Base-by-base conservation (phyloP, 2,329 filamentous ascomycete species). In the Neofusicoccum sp. region DNA sequence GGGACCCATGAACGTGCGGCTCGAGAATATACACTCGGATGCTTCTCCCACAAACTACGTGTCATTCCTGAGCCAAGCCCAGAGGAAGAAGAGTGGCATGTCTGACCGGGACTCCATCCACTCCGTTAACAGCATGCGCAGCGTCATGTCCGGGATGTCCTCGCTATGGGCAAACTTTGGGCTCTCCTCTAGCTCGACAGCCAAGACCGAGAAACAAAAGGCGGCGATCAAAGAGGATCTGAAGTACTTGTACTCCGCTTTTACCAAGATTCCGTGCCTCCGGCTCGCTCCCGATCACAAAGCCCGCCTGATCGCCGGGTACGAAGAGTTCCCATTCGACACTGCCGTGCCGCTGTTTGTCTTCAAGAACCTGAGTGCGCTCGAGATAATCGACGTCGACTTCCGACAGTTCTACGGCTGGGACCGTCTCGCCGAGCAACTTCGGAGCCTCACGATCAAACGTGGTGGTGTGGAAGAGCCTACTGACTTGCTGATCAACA, bases 291-390 rank as follows among this genome's bases (percentile, higher is more conserved):
- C 93, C n/a, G 95, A 99, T 77, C 93, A 93, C 81, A 91, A 92
- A 68, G 93, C 94, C 54, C 89, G 90, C 60, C 82, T 97, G 65
- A 97, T 99, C 69, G 86, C 89, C 68, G 94, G 94, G 33, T 98
- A 95, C 74, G 95, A 99, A 77, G 94, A 97, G 77, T 99, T 98
- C 69, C 95, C 95, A 2, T 97, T 98, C 76, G 95, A 99, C 77
- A 97, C 92, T 29, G 95, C 95, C 22, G 95, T 99, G 34, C 95
- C 95, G 22, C 83, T 99, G n/a, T 90, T 96, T 76, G 91, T 91
- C 7, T 98, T 99, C 85, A 98, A 99, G 80, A 99, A 98, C 70
- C 82, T 98, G 61, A 94, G 94, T 77, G 90, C 92, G 28, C 83
- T 99, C 67, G 95, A 99, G 76, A 91, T 99, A 60, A 93, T 89